These are phyloP conservation scores for Lunularia cruciata DNA, from an alignment of 225 moss, liverwort and hornwort genomes.

Conservation along the genomic window DNA sequence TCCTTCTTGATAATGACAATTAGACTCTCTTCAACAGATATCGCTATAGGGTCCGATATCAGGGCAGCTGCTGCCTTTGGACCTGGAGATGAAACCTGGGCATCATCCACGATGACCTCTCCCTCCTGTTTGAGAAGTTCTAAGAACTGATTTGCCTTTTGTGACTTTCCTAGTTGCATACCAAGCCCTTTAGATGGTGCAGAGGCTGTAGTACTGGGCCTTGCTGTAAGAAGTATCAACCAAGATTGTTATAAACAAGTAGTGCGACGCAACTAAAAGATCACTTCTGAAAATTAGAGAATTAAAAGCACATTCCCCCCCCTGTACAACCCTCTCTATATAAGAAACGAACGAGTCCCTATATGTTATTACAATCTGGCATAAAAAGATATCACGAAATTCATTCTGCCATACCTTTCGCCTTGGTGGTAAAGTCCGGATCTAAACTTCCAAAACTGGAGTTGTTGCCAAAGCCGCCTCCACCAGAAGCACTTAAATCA, in stretches of 20 bases:
- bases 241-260: background rate
- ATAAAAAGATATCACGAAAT: too few relatives aligned
- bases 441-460: conserved; percentile 72
- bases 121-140: conserved; percentile 96
- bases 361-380: too few relatives aligned
- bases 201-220: conserved; percentile 51
- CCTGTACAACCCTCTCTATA: too few relatives aligned
- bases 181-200: conserved; percentile 78
- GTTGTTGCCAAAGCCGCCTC: conserved; percentile 69
- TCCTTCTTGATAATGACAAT: conserved; percentile 78
- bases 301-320: too few relatives aligned
- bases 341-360: too few relatives aligned
- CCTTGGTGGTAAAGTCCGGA: conserved; percentile 67
- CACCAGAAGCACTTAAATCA: conserved; percentile 54
- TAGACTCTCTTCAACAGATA: conserved; percentile 86
- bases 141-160: conserved; percentile 92
- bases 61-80: conserved; percentile 56
- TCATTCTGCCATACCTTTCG: conserved; percentile 52
- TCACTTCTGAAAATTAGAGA: too few relatives aligned
- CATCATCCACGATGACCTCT: conserved; percentile 88
- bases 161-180: conserved; percentile 98
- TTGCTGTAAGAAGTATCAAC: conserved; percentile 37
- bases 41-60: conserved; percentile 71
- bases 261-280: too few relatives aligned
- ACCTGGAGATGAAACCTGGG: conserved; percentile 55